Percentiles rank a stretch among this genome's conserved stretches.
phyloP scores from a whole-genome alignment of 805 yeast genomes.

The Yamadazyma endophytica region DNA sequence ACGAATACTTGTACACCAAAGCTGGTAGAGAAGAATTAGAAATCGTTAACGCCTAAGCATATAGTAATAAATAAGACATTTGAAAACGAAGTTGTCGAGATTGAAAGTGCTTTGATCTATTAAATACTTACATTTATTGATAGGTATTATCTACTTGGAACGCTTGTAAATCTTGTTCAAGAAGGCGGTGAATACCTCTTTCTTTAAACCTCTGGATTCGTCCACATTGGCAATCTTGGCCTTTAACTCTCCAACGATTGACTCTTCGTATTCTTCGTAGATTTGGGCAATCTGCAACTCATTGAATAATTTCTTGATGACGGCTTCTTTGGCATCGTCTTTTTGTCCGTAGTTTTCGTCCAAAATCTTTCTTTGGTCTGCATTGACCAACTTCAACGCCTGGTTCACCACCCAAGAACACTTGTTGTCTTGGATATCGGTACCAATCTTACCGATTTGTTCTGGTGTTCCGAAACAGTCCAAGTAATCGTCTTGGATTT shows the following conservation, averaged over 20 bases:
- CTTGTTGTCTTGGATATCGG: constrained; percentile 97
- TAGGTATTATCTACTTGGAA: constrained; percentile 50
- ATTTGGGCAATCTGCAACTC: constrained; percentile 68
- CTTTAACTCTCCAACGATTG: constrained; percentile 59
- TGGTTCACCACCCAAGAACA: constrained; percentile 97
- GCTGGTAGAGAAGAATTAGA: constrained; percentile 95
- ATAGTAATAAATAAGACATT: neutral
- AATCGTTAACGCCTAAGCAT: constrained; percentile 46
- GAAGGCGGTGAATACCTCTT: constrained; percentile 78
- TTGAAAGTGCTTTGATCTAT: no score
- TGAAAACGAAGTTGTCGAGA: neutral
- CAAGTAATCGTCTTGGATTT: constrained; percentile 94
- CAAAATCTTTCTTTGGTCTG: constrained; percentile 76
- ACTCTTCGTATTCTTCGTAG: constrained; percentile 82
- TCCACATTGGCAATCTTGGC: constrained; percentile 67
- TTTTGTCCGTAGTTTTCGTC: constrained; percentile 91
- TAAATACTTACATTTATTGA: no score
- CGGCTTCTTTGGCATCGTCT: constrained; percentile 61
- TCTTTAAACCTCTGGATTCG: constrained; percentile 91
- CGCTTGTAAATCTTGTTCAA: constrained; percentile 92
- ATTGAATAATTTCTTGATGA: constrained; percentile 67
- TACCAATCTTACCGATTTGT: constrained; percentile 97
- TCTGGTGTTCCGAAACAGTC: constrained; percentile 98
- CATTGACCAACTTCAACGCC: constrained; percentile 72
- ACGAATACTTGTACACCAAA: constrained; percentile 92